Percentiles rank a stretch among this genome's conserved stretches.
These are phyloP conservation scores for Diplocarpon mali DNA, from an alignment of 2,329 filamentous ascomycete species.

Conservation along the genomic window DNA sequence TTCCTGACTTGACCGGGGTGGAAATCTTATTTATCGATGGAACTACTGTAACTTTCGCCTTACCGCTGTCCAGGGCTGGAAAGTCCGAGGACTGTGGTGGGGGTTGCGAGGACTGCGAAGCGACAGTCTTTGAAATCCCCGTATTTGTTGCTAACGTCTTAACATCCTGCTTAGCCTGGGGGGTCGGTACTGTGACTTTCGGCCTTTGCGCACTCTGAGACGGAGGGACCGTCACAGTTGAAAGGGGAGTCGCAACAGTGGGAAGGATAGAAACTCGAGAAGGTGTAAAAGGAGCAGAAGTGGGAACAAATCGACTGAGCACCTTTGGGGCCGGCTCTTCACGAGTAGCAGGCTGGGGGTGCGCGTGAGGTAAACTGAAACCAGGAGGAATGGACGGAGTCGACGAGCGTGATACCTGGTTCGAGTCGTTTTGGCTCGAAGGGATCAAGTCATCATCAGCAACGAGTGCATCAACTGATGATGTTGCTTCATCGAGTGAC, in stretches of 20 bases:
- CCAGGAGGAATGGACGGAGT: constrained; percentile 38
- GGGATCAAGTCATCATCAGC: constrained; percentile 36
- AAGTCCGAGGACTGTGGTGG: constrained; percentile 51
- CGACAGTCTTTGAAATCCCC: constrained; percentile 36
- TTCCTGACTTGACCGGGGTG: neutral
- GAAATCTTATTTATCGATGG: constrained; percentile 9
- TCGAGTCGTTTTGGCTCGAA: constrained; percentile 12
- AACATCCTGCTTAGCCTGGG: constrained; percentile 33
- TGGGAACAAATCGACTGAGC: constrained; percentile 20
- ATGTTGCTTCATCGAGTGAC: constrained; percentile 48
- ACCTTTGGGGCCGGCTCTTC: constrained; percentile 20
- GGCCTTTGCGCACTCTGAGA: constrained; percentile 5
- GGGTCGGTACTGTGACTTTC: constrained; percentile 4
- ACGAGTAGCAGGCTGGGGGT: constrained; percentile 27
- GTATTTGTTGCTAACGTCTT: constrained; percentile 37
- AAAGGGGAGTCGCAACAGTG: constrained; percentile 21
- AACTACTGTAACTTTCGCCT: constrained; percentile 13
- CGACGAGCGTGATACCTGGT: constrained; percentile 22
- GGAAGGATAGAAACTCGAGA: constrained; percentile 17
- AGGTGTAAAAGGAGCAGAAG: constrained; percentile 24
- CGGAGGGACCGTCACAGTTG: constrained; percentile 21
- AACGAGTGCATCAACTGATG: constrained; percentile 58
- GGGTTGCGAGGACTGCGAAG: constrained; percentile 22
- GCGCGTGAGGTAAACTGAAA: constrained; percentile 28
- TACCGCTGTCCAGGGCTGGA: constrained; percentile 40